These are phyloP conservation scores for Cladobotryum mycophilum DNA, from an alignment of 2,329 filamentous ascomycete species.

Conservation along the genomic window DNA sequence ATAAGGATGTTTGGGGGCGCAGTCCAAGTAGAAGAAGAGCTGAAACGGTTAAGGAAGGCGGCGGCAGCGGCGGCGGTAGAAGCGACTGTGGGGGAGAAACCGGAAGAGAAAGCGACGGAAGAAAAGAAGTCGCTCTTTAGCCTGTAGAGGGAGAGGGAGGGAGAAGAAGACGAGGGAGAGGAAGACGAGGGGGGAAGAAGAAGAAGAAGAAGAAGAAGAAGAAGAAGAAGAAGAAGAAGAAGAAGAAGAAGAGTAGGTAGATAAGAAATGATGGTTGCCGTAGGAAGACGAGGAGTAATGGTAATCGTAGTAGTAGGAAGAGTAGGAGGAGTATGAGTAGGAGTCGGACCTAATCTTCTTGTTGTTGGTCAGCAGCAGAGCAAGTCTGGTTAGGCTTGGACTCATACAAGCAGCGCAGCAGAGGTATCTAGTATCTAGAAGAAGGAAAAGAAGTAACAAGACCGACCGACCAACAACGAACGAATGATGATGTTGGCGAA, in stretches of 20 bases:
- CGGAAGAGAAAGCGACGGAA: background rate
- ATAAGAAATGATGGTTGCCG: background rate
- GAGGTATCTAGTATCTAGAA: too few relatives aligned
- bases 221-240: constrained; percentile 2
- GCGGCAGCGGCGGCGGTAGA: constrained; percentile 1
- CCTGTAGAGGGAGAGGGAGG: background rate
- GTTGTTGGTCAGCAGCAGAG: too few relatives aligned
- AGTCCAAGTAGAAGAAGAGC: too few relatives aligned
- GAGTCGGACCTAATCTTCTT: background rate
- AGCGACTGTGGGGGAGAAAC: background rate
- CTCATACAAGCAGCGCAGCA: background rate
- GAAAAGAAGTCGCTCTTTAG: constrained; percentile 1
- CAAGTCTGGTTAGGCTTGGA: too few relatives aligned
- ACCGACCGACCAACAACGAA: too few relatives aligned
- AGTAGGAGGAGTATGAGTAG: constrained; percentile 3
- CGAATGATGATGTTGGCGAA: too few relatives aligned
- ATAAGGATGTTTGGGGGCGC: too few relatives aligned
- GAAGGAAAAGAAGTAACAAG: too few relatives aligned
- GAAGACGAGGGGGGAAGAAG: background rate
- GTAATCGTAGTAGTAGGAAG: background rate
- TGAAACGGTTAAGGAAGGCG: too few relatives aligned
- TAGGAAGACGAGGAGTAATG: background rate
- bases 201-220: background rate
- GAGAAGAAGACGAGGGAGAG: background rate
- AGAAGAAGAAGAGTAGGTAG: background rate